Base-by-base conservation (phyloP, 768 basidiomycete genomes). In the Amanita pseudoporphyria region DNA sequence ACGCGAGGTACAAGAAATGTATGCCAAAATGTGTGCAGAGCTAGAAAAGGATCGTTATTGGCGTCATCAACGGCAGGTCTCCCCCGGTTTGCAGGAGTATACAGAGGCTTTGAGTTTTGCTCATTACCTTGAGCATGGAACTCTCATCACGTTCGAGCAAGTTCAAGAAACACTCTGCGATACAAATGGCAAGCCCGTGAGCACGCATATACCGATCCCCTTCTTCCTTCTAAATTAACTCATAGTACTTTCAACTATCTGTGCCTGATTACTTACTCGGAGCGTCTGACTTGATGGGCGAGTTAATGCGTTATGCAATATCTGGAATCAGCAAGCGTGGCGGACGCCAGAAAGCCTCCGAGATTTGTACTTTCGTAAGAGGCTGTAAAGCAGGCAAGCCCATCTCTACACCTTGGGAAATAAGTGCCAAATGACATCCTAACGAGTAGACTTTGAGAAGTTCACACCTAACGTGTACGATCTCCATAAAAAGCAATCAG, bases 241-340 rank as follows among this genome's bases (percentile, higher is more conserved):
- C 26, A 10, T 62, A 95, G 93, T 86, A 77, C 55, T 85, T 93
- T 57, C 78, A 81, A 3, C 61, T 94, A 28, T 74, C 89, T 7
- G 61, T 79, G 30, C 81, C 85, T 35, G 94, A 98, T 61, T 98
- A 96, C 60, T 70, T 97, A 12, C 78, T 97, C 2, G 96, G 96
- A 5, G 67, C 98, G 24, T 88, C 90, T 6, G 96, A 99, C 65
- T 74, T 99, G 18, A 96, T 92, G 0, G 96, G 96, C 38, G 96
- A 99, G 66, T 78, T 98, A 21, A 97, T 98, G 96, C 78, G 95
- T 30, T 86, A 84, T 54, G 92, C 91, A 9, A 95, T 97, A 52
- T 87, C 90, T 40, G 79, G 86, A 40, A 79, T 92, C 36, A 69
- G 79, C 2, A 76, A 73, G 13, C 77, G 76, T 40, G 84, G 84